A percentile compares a stretch with the other conserved stretches of the same genome.
Conservation (phyloP, 2,329 filamentous ascomycete genomes). For the Fusarium chuoi region DNA sequence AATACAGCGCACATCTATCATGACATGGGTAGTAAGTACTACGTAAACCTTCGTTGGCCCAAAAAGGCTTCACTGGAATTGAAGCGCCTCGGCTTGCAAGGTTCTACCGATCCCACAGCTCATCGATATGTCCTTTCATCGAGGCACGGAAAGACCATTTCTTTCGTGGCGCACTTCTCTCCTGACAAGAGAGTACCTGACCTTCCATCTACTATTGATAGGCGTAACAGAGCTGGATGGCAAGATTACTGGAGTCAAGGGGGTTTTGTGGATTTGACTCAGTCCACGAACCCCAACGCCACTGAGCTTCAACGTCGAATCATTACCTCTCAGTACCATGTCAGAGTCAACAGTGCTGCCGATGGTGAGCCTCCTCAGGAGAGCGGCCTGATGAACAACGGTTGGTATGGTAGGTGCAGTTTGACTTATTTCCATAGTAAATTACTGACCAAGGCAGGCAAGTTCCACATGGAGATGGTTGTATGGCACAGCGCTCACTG, state of each 20-base stretch:
- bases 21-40: slow-evolving; percentile 53
- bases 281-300: slow-evolving; percentile 49
- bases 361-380: slow-evolving; percentile 54
- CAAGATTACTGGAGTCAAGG: slow-evolving; percentile 52
- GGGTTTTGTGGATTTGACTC: slow-evolving; percentile 55
- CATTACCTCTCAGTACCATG: slow-evolving; percentile 55
- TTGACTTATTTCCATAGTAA: accelerated
- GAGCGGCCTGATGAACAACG: slow-evolving; percentile 58
- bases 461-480: slow-evolving; percentile 57
- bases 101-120: slow-evolving; percentile 40
- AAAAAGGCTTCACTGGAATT: slow-evolving; percentile 26
- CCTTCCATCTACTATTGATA: slow-evolving; percentile 38
- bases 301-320: slow-evolving; percentile 57
- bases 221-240: slow-evolving; percentile 46
- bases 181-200: slow-evolving; percentile 39
- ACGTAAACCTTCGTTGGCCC: slow-evolving; percentile 52
- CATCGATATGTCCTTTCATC: slow-evolving; percentile 49
- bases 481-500: slow-evolving; percentile 56
- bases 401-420: slow-evolving; percentile 53
- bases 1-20: slow-evolving; percentile 50
- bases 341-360: slow-evolving; percentile 55
- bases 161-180: slow-evolving; percentile 51
- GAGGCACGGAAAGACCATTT: slow-evolving; percentile 12
- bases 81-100: slow-evolving; percentile 33
- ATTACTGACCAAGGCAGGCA: slow-evolving; percentile 35